Evolutionary conservation across 2,329 filamentous ascomycete genomes (phyloP).

Genomic region (Botrytis hyacinthi): DNA sequence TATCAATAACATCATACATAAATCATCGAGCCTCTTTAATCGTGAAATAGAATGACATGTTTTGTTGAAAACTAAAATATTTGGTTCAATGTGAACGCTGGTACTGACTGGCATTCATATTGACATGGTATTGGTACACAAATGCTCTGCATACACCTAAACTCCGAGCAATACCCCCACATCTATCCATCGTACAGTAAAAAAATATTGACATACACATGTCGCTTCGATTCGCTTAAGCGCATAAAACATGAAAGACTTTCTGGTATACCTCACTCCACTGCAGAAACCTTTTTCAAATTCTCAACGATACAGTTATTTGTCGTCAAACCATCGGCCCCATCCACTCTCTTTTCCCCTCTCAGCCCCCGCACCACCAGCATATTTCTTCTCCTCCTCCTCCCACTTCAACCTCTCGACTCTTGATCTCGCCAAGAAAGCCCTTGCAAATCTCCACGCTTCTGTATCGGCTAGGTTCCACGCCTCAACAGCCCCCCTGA

Average conservation of each 20-base stretch:
- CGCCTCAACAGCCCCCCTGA: slow-evolving; percentile 58
- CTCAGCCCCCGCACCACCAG: slow-evolving; percentile 54
- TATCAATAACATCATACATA: slow-evolving; percentile 17
- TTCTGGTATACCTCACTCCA: not conserved
- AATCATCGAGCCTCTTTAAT: not conserved
- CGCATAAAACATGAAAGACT: not conserved
- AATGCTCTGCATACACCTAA: not conserved
- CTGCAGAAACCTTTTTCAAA: not conserved
- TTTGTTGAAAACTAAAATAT: not conserved
- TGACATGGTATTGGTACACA: not conserved
- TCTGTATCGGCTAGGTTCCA: slow-evolving; percentile 74
- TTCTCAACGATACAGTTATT: not conserved
- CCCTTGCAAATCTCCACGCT: slow-evolving; percentile 71
- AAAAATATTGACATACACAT: not conserved
- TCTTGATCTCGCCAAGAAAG: slow-evolving; percentile 60
- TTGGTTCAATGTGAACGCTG: not conserved
- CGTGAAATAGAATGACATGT: not conserved
- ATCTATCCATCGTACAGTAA: not conserved
- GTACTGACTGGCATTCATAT: not conserved
- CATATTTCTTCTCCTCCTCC: slow-evolving; percentile 64
- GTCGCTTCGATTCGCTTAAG: not conserved
- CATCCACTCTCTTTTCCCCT: slow-evolving; percentile 31
- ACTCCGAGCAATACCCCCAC: not conserved
- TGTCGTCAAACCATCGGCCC: slow-evolving; percentile 38
- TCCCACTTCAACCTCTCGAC: slow-evolving; percentile 69